These are phyloP conservation scores for Musa itinerans DNA, from an alignment of 176 grass and related monocot genomes.

Conservation along the genomic window DNA sequence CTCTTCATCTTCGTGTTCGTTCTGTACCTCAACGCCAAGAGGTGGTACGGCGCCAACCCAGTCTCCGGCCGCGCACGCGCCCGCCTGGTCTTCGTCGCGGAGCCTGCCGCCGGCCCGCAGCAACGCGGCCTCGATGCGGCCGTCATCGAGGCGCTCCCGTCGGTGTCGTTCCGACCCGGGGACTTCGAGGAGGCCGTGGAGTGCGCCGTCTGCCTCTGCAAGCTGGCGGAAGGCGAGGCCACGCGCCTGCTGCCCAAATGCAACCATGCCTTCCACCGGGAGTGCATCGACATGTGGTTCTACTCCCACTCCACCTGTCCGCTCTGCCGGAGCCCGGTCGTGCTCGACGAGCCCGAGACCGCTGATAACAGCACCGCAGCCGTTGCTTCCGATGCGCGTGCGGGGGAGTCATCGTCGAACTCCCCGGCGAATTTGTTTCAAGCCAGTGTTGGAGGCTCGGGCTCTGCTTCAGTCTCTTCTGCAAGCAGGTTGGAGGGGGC, in stretches of 20 bases:
- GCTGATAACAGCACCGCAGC: not conserved
- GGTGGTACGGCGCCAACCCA: not conserved
- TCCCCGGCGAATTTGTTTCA: not conserved
- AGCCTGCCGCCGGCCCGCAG: not conserved
- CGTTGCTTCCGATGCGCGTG: not conserved
- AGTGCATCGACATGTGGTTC: conserved; percentile 13
- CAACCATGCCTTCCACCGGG: not conserved
- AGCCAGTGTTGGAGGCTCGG: not conserved
- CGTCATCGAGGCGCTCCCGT: not conserved
- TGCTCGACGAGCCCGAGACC: not conserved
- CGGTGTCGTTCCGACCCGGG: not conserved
- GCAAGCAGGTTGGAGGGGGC: not conserved
- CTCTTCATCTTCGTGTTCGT: not conserved
- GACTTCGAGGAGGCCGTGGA: not conserved
- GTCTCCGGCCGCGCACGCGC: not conserved
- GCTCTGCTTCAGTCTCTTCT: no score
- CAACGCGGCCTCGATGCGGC: not conserved
- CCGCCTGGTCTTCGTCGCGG: not conserved
- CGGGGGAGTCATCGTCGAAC: not conserved
- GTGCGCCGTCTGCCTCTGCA: not conserved
- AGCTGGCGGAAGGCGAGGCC: not conserved
- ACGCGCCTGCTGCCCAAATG: not conserved
- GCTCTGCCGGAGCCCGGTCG: not conserved
- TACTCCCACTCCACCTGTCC: conserved; percentile 4
- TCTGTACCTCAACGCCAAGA: not conserved